A percentile compares a stretch with the other conserved stretches of the same genome.
Evolutionary conservation across 2,329 filamentous ascomycete species (phyloP).

Genomic region (Monosporascus sp.): DNA sequence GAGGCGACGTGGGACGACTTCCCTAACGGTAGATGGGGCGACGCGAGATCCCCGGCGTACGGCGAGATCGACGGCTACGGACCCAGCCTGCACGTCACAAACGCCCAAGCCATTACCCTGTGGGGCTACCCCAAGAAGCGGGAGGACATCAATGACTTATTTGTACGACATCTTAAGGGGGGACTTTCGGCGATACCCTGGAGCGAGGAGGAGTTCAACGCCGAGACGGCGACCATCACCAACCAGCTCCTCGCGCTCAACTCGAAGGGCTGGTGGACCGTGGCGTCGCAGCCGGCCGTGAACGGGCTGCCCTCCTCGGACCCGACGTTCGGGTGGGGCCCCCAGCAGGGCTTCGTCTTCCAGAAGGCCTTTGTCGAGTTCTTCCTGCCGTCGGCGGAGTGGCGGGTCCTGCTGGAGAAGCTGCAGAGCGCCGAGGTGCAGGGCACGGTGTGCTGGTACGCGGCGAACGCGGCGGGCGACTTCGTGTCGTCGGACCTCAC

Average conservation of each 20-base stretch:
- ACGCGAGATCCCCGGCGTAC: conserved; percentile 86
- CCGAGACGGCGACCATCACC: conserved; percentile 80
- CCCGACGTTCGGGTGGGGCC: conserved; percentile 86
- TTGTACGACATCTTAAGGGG: conserved; percentile 75
- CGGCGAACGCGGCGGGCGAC: conserved; percentile 70
- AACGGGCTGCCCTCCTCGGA: conserved; percentile 77
- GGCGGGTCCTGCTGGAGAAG: conserved; percentile 58
- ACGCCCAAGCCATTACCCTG: conserved; percentile 73
- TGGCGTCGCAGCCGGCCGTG: conserved; percentile 90
- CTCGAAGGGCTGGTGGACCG: conserved; percentile 84
- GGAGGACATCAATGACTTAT: conserved; percentile 73
- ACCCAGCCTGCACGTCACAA: conserved; percentile 86
- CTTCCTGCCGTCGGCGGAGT: conserved; percentile 74
- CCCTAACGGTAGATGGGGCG: conserved; percentile 92
- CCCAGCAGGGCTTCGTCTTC: conserved; percentile 87
- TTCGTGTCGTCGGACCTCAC: conserved; percentile 65
- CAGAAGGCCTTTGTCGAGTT: conserved; percentile 98
- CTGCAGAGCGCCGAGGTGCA: conserved; percentile 55
- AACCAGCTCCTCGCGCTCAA: conserved; percentile 72
- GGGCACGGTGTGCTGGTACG: conserved; percentile 79
- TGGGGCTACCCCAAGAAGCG: conserved; percentile 74
- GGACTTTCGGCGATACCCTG: conserved; percentile 80
- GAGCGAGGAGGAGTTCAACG: conserved; percentile 83
- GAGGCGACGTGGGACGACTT: conserved; percentile 99
- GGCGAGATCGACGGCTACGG: conserved; percentile 98